phyloP scores from a whole-genome alignment of 2,329 filamentous ascomycete genomes.

The Xylaria sp. region DNA sequence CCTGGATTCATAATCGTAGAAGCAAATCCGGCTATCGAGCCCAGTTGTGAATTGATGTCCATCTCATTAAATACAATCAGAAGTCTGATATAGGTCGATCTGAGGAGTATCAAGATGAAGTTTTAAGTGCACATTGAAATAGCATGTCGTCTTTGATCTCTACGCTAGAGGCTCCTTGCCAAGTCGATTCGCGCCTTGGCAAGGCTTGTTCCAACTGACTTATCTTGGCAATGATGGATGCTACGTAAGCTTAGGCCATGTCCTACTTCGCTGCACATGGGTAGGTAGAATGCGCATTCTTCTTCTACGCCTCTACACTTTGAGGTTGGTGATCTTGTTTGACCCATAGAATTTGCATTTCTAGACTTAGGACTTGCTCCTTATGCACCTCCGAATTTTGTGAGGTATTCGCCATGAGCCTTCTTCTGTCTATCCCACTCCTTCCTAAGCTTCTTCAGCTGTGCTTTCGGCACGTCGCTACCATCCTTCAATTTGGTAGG shows the following conservation, averaged over 20 bases:
- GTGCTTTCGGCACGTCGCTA: slow-evolving; percentile 79
- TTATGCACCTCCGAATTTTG: slow-evolving; percentile 43
- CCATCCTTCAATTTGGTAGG: slow-evolving; percentile 80
- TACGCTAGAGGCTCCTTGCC: slow-evolving; percentile 31
- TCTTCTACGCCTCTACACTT: background rate
- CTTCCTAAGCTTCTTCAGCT: slow-evolving; percentile 83
- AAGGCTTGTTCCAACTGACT: slow-evolving; percentile 31
- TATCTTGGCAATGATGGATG: background rate
- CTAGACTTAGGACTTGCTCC: background rate
- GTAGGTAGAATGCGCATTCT: background rate
- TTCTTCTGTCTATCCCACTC: slow-evolving; percentile 92
- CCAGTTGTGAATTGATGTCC: background rate
- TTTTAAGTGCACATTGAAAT: background rate
- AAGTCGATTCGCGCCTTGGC: slow-evolving; percentile 38
- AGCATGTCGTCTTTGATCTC: slow-evolving; percentile 11
- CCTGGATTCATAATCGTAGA: background rate
- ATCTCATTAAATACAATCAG: background rate
- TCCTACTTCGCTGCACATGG: too few relatives aligned
- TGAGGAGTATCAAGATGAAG: background rate
- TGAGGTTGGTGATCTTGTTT: background rate
- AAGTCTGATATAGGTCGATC: background rate
- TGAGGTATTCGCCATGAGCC: slow-evolving; percentile 68
- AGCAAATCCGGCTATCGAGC: background rate
- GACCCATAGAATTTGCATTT: background rate
- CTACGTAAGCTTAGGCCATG: background rate